Evolutionary conservation across 805 yeast species (phyloP), one percentile per base, ranked within the genome.

Genomic region (Wickerhamomyces xylosicus): DNA sequence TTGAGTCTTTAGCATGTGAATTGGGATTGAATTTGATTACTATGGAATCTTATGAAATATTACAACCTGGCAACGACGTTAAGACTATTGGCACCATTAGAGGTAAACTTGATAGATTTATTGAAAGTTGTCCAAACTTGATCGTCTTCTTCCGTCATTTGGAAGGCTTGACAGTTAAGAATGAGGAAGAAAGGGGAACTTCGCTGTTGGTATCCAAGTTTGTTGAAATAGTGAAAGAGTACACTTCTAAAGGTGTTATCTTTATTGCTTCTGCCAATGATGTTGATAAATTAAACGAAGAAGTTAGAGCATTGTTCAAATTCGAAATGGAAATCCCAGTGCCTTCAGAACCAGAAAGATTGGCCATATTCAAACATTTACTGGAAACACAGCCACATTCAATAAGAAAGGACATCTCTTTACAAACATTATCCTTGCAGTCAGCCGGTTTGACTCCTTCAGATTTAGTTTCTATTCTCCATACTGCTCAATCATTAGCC

Each of bases 391-490:
- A 33, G 6, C n/a, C 52, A 18, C 63, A 61, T 29, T 33, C 16
- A 1, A 46, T 63, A 6, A 57, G 72, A 15, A 60, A 63, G 13
- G 79, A 81, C 47, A 73, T 87, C 4, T 69, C 77, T 2, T 49
- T 72, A 5, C 60, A 67, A 1, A 60, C 74, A 0, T 62, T 92
- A 22, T 82, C 97, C 0, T 61, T 83, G 37, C 95, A 87, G 50
- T 83, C 95, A 42, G 97, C 97, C 2, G 97, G 97, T 17, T 66
- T 90, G 39, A 83, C 92, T 0, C 95, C 97, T 2, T 66, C 82
- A 17, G 97, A 92, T 56, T 64, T 90, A 35, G 62, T 62, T 3
- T 75, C 90, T 0, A 85, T 87, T 42, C 74, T 87, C 5, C 68
- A 72, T 16, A 72, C 70, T 38, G 80, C 95, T 1, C 75, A 77